Evolutionary conservation across 192 early-diverging fungal species (phyloP), one percentile per base, ranked within the genome.

Genomic region (Entomortierella parvispora): DNA sequence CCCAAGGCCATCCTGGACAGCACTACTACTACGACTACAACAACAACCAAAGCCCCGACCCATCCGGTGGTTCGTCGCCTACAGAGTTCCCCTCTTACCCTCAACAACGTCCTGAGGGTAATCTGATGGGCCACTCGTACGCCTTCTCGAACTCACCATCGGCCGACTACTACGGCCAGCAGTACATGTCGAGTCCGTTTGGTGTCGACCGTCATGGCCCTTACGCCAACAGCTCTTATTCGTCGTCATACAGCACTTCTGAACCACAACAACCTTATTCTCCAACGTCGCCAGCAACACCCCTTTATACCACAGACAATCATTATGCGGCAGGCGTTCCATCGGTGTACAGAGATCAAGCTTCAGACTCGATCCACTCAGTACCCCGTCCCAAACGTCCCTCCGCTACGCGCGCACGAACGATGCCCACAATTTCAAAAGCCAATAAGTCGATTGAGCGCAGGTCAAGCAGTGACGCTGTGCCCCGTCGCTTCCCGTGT

Each of bases 401-500:
- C 20, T 53, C 69, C 32, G 56, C 52, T 4, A 49, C 42, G 9
- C 71, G 71, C 37, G 34, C 46, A 6, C 56, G 71, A 25, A 62
- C 48, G 26, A 37, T 63, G 12, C 65, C 64, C 55, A 72, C 49
- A 54, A 65, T 28, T 50, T 53, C 33, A 59, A 59, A 14, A 31
- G 52, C 69, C 40, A 46, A 53, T 12, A 20, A 51, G 43, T 56
- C 47, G 18, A 58, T 52, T n/a, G 18, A 58, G 2, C 53, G 69
- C 23, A 59, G 33, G 3, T 23, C 53, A 14, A 59, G 65, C 1
- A 44, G 47, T 7, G 58, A 51, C 6, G 60, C 74, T 9, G 60
- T 61, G 5, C 74, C 65, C 0, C 61, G 74, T 18, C 59, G 74
- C n/a, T 77, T 77, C 56, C 74, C 68, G 32, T 77, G 74, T 49